Evolutionary conservation across 345 rosid species (phyloP), one percentile per base, ranked within the genome.

Genomic region (Nephelium lappaceum): DNA sequence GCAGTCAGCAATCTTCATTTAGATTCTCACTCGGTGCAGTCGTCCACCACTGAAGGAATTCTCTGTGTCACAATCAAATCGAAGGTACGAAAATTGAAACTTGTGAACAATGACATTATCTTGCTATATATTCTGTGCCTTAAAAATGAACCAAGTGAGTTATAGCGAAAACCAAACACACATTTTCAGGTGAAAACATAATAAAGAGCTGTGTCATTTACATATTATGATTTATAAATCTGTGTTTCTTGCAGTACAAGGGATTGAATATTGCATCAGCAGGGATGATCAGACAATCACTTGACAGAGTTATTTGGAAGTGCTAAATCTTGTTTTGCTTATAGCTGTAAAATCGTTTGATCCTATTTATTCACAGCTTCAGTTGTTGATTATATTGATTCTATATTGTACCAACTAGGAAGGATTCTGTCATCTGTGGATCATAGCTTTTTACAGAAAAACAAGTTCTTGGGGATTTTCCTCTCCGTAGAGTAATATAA

Each of bases 1-100:
- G 93, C 83, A 60, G 75, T 85, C 42, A 87, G 89, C 87, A 80
- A 75, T 81, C 90, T 91, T 73, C 83, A 80, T 69, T 72, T 97
- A 74, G 98, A 97, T 88, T 93, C 93, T 51, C 91, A 91, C 79
- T 87, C 97, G 0, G 90, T 97, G 53, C 93, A 91, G 51, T 94
- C 99, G 7, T 87, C 93, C 8, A 90, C 88, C 38, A 76, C 63
- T 1, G 89, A 89, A 14, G 97, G 95, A 57, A 76, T 91, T 57
- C 88, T 97, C 15, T 91, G 87, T 64, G 75, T 92, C 75, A 84
- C 90, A 11, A 87, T 94, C 41, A 88, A 86, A 73, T 86, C 93
- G 72, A 86, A 92, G 98, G 99, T 97, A 88, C 16, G 68, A 6
- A 53, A 53, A 57, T 25, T 42, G 24, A 14, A 27, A 27, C 31